Percentiles rank a stretch among this genome's conserved stretches.
Evolutionary conservation across 1,139 yeast genomes (phyloP).

Genomic region (Magnusiomyces magnusii): DNA sequence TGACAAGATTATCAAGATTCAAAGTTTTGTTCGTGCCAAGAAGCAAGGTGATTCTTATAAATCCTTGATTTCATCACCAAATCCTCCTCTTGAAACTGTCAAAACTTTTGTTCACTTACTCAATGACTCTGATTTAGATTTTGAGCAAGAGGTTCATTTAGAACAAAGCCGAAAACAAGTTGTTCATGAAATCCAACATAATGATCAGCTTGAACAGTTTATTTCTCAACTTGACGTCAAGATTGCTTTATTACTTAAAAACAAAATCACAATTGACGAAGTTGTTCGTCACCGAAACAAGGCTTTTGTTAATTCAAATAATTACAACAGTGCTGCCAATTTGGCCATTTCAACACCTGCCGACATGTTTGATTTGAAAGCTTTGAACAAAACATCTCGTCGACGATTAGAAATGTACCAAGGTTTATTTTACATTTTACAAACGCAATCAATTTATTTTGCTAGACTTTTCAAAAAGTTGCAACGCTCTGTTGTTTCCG

Average conservation of each 20-base stretch:
- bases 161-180: conserved; percentile 63
- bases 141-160: conserved; percentile 65
- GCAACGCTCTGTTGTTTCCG: conserved; percentile 26
- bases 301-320: conserved; percentile 22
- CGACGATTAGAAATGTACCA: conserved; percentile 55
- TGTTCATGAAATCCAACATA: conserved; percentile 51
- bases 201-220: conserved; percentile 62
- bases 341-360: conserved; percentile 21
- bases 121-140: conserved; percentile 66
- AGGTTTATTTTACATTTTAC: conserved; percentile 71
- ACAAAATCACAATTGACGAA: conserved; percentile 74
- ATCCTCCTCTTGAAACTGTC: conserved; percentile 74
- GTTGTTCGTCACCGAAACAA: conserved; percentile 49
- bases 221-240: conserved; percentile 78
- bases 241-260: conserved; percentile 67
- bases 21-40: conserved; percentile 62
- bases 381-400: conserved; percentile 37
- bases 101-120: conserved; percentile 69
- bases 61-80: conserved; percentile 55
- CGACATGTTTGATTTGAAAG: conserved; percentile 36
- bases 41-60: conserved; percentile 68
- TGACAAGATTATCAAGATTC: conserved; percentile 58
- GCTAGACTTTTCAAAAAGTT: conserved; percentile 43
- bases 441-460: conserved; percentile 75
- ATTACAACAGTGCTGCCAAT: conserved; percentile 8